Evolutionary conservation across 2,329 filamentous ascomycete species (phyloP).

Genomic region (Rhytidhysteron rufulum): DNA sequence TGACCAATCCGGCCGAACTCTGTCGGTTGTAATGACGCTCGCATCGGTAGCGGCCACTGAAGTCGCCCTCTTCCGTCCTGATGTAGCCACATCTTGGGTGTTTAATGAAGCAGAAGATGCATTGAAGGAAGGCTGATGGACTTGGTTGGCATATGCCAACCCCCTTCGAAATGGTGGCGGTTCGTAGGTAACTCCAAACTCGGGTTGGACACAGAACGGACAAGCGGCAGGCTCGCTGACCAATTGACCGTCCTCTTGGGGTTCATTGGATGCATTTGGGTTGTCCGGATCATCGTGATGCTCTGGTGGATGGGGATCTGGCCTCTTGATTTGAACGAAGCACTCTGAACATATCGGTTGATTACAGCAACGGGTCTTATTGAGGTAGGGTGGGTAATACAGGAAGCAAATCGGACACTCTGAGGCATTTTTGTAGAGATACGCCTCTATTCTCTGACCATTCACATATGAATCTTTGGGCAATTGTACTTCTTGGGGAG

Average conservation of each 20-base stretch:
- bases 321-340: slow-evolving; percentile 96
- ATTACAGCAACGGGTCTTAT: slow-evolving; percentile 91
- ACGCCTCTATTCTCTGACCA: slow-evolving; percentile 89
- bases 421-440: slow-evolving; percentile 82
- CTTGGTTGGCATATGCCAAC: slow-evolving; percentile 62
- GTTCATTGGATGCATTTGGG: slow-evolving; percentile 36
- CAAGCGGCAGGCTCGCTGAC: slow-evolving; percentile 90
- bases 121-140: slow-evolving; percentile 50
- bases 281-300: slow-evolving; percentile 54
- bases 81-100: slow-evolving; percentile 47
- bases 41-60: slow-evolving; percentile 79
- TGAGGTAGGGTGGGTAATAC: slow-evolving; percentile 91
- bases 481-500: slow-evolving; percentile 73
- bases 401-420: slow-evolving; percentile 98
- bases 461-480: slow-evolving; percentile 85
- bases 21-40: slow-evolving; percentile 87
- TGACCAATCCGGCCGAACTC: slow-evolving; percentile 89
- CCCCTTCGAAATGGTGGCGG: slow-evolving; percentile 85
- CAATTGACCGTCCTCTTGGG: slow-evolving; percentile 59
- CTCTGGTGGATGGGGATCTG: slow-evolving; percentile 85
- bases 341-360: slow-evolving; percentile 97
- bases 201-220: slow-evolving; percentile 90
- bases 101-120: slow-evolving; percentile 68
- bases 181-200: slow-evolving; percentile 95
- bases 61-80: slow-evolving; percentile 55